phyloP scores from a whole-genome alignment of 1,284 basidiomycete species.

The Sanghuangporus sanghuang region DNA sequence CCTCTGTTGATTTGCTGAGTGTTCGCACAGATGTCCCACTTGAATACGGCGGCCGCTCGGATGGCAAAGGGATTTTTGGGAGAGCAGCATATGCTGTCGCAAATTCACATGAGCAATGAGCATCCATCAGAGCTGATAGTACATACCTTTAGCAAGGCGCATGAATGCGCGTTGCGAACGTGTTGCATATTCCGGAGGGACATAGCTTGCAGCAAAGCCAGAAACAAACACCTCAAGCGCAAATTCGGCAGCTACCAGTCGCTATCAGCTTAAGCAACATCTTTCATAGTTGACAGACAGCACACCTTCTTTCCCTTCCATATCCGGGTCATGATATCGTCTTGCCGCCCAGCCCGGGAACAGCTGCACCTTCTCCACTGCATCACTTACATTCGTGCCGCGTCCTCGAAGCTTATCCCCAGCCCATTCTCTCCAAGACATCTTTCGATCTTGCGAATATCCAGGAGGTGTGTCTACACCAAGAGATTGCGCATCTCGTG shows the following conservation, averaged over 20 bases:
- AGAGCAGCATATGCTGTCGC: conserved; percentile 57
- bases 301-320: conserved; percentile 16
- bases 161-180: conserved; percentile 75
- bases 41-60: conserved; percentile 15
- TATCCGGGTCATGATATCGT: conserved; percentile 25
- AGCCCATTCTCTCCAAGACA: conserved; percentile 43
- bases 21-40: conserved; percentile 19
- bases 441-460: conserved; percentile 23
- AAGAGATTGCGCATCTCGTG: conserved; percentile 7
- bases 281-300: neutral
- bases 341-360: conserved; percentile 41
- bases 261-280: neutral
- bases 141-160: conserved; percentile 67
- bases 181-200: conserved; percentile 56
- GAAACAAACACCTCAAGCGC: conserved; percentile 69
- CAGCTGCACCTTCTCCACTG: conserved; percentile 29
- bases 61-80: conserved; percentile 41
- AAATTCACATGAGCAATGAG: conserved; percentile 3
- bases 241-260: conserved; percentile 34
- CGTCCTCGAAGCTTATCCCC: conserved; percentile 36
- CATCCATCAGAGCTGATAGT: conserved; percentile 1
- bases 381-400: conserved; percentile 19
- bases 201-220: conserved; percentile 65
- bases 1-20: conserved; percentile 43
- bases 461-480: conserved; percentile 9